Evolutionary conservation across 2,329 filamentous ascomycete genomes (phyloP).

Genomic region (Cryphonectria nitschkei): DNA sequence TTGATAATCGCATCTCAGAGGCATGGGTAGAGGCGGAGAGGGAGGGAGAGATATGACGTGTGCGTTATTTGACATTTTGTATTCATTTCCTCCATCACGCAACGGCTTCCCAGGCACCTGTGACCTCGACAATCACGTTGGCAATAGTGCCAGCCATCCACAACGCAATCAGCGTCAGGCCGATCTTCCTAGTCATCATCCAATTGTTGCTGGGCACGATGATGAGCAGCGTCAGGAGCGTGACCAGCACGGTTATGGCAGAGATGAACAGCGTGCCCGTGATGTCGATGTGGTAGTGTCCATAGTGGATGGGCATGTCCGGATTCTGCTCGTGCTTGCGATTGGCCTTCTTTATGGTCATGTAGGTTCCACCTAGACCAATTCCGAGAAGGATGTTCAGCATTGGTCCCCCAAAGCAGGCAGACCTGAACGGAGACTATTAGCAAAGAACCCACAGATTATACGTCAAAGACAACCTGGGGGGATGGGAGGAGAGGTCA

Average conservation of each 20-base stretch:
- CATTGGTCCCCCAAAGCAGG: constrained; percentile 98
- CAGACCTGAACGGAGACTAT: constrained; percentile 56
- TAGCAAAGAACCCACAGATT: neutral
- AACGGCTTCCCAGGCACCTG: constrained; percentile 53
- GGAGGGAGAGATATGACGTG: neutral
- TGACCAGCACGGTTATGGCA: constrained; percentile 80
- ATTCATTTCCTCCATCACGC: constrained; percentile 29
- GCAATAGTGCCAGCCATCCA: constrained; percentile 80
- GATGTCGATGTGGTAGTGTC: constrained; percentile 81
- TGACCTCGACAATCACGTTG: constrained; percentile 81
- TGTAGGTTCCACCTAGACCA: constrained; percentile 86
- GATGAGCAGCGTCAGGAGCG: constrained; percentile 76
- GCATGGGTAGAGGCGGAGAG: neutral
- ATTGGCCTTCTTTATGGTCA: constrained; percentile 75
- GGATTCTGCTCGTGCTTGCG: constrained; percentile 70
- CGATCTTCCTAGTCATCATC: constrained; percentile 82
- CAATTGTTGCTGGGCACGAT: constrained; percentile 84
- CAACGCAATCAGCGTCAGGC: constrained; percentile 75
- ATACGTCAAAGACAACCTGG: too few relatives aligned
- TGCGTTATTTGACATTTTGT: neutral
- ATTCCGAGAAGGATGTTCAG: constrained; percentile 95
- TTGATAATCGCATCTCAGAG: neutral
- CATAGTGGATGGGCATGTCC: constrained; percentile 64
- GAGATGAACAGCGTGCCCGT: constrained; percentile 84
- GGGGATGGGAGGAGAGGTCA: constrained; percentile 1